Base-by-base conservation (phyloP, 2,329 filamentous ascomycete genomes). In the Dactylellina cionopaga region DNA sequence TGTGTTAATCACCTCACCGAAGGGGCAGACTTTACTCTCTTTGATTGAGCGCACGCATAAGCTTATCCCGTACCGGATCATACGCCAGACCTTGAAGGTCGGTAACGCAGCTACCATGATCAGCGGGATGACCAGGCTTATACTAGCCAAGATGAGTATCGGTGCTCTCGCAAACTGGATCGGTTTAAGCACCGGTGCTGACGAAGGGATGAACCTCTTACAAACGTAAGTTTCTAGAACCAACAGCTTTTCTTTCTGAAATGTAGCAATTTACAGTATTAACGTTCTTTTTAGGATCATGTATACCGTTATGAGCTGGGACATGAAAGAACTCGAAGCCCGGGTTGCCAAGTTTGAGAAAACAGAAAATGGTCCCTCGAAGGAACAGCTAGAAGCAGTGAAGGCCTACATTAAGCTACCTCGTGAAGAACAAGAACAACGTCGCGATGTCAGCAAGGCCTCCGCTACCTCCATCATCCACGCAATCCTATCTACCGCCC, bases 41-140 rank as follows among this genome's bases (percentile, higher is more conserved):
- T 84, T 93, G 37, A 80, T 92, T 27, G 88, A 89, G 64, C 91
- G 87, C 74, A 84, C 89, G 9, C 88, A 93, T 79, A 86, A 85
- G 62, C 82, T 93, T 63, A 81, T 92, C 0, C 91, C 91, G 0
- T 94, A 92, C 78, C 84, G 85, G 41, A 82, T 92, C 74, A 84
- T 93, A 54, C 85, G 88, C 70, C 90, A 93, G 79, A 92, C 90
- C 0, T 81, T 95, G 2, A 86, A 87, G 39, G 84, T 93, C 11
- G 89, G 91, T 4, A 95, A 94, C 78, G 90, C 90, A 0, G 90
- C 90, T 0, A 90, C 88, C 17, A 93, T 95, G 91, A 88, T 94
- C 63, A 90, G 85, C 77, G 90, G 85, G 66, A 88, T 94, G 84
- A 85, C 91, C 79, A 85, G 84, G 58, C 81, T 94, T 13, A 83